Evolutionary conservation across 305 asterid genomes (phyloP), one percentile per base, ranked within the genome.

Genomic region (Solanum aculeatissimum): DNA sequence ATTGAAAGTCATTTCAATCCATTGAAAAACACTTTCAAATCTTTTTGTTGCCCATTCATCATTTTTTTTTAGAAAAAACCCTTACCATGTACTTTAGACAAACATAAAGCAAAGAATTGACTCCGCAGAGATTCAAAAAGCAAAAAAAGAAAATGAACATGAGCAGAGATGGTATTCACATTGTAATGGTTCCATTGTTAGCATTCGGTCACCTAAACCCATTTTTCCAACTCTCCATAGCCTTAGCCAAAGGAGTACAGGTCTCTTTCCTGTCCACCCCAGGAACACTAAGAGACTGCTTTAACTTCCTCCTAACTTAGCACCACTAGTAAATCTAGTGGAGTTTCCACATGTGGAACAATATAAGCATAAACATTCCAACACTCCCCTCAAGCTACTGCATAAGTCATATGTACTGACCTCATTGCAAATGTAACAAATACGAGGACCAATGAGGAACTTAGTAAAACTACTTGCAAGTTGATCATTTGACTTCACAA

Each of bases 161-260:
- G 66, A 75, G 23, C n/a, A 35, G 27, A 7, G 38, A 55, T 32
- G 19, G 49, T 14, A 13, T 85, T 42, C 85, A 83, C n/a, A 72
- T 84, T 9, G 90, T 88, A 38, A 42, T 85, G 85, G 69, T 83
- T 21, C 87, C 90, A 80, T 86, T 88, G 86, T 65, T 62, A 16
- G 90, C 87, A 29, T 83, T 85, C 63, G 90, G 90, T 40, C 88
- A 88, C 25, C 16, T 88, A 60, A 81, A 81, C 51, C 88, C 88
- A 38, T 83, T 55, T 60, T 71, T 71, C 29, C 55, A 71, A 55
- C 83, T 88, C 66, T 66, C 74, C 16, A 71, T 78, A 10, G 85
- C 85, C 86, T 47, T 86, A 11, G 89, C 91, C 84, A 86, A 54
- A 72, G 74, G 55, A 32, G 86, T 85, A 13, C 87, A 84, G 29